These are phyloP conservation scores for Mallotus repandus DNA, from an alignment of 441 rosid species.

Conservation along the genomic window DNA sequence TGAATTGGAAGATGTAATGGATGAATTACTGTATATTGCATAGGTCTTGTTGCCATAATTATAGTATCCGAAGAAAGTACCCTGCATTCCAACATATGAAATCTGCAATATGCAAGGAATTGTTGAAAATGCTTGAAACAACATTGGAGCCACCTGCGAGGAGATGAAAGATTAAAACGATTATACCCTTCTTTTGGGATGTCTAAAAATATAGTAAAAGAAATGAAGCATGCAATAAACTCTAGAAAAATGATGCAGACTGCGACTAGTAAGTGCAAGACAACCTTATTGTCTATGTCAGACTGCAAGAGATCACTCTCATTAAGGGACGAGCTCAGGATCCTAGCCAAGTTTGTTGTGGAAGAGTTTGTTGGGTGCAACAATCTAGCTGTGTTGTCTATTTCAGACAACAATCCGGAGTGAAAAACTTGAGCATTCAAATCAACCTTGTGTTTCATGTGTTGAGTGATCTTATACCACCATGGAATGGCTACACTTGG, in stretches of 20 bases:
- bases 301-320: slow-evolving; percentile 25
- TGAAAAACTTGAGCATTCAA: slow-evolving; percentile 19
- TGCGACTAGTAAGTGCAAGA: not conserved
- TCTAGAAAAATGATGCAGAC: too few species aligned
- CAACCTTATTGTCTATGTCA: slow-evolving; percentile 38
- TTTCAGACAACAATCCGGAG: slow-evolving; percentile 35
- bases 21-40: slow-evolving; percentile 39
- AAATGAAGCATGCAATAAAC: too few species aligned
- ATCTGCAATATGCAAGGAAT: slow-evolving; percentile 58
- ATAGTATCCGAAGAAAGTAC: slow-evolving; percentile 51
- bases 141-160: slow-evolving; percentile 53
- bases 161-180: not conserved
- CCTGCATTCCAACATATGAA: slow-evolving; percentile 52
- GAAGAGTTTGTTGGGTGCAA: slow-evolving; percentile 33
- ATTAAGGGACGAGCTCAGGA: slow-evolving; percentile 37
- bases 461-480: slow-evolving; percentile 38
- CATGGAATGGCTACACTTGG: slow-evolving; percentile 34
- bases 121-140: slow-evolving; percentile 48
- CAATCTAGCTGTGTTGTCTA: slow-evolving; percentile 36
- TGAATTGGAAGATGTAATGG: slow-evolving; percentile 27
- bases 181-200: not conserved
- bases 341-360: slow-evolving; percentile 40
- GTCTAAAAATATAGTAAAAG: too few species aligned
- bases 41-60: slow-evolving; percentile 31
- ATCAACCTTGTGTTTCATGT: slow-evolving; percentile 25